Conservation (phyloP, 148 eudicot genomes). For the Rhododendron griersonianum region DNA sequence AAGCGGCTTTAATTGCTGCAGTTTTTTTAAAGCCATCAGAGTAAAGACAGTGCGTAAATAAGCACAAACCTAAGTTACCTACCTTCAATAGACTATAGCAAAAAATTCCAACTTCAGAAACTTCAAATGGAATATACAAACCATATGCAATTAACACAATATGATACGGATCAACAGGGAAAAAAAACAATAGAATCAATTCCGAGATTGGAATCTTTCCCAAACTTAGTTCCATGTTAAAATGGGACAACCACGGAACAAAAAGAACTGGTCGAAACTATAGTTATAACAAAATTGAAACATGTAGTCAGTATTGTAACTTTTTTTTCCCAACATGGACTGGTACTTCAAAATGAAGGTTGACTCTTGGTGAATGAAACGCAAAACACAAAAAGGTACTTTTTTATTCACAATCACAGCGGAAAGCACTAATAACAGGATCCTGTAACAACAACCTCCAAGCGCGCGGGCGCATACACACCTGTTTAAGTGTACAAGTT, state of each 20-base stretch:
- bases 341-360: not conserved
- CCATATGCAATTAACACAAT: not conserved
- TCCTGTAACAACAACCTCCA: not conserved
- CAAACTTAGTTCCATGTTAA: not conserved
- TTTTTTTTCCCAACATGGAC: not conserved
- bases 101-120: not conserved
- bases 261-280: not conserved
- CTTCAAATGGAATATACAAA: not conserved
- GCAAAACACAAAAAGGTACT: not conserved
- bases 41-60: not conserved
- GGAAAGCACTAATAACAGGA: not conserved
- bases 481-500: not conserved
- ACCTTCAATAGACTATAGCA: not conserved
- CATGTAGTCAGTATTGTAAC: not conserved
- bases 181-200: no score
- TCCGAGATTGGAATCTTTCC: not conserved
- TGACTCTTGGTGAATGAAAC: not conserved
- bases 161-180: not conserved
- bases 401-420: not conserved
- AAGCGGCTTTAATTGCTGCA: slow-evolving; percentile 52
- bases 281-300: not conserved
- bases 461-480: not conserved
- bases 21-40: not conserved
- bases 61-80: not conserved
- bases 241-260: not conserved